A percentile compares a stretch with the other conserved stretches of the same genome.
phyloP scores from a whole-genome alignment of 106 monocot genomes.

The Apostasia ramifera region DNA sequence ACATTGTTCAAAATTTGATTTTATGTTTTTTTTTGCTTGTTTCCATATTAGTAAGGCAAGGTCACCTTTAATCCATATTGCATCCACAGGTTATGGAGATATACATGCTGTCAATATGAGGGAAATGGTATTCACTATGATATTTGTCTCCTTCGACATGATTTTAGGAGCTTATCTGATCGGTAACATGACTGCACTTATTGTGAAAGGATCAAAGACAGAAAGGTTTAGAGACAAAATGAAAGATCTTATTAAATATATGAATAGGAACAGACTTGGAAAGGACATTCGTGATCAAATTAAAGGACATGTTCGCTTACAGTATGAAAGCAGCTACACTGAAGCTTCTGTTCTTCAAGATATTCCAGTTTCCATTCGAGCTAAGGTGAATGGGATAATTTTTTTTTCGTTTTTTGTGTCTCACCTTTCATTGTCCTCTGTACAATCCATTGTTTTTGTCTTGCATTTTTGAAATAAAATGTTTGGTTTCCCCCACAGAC shows the following conservation, averaged over 20 bases:
- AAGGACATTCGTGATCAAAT: conserved; percentile 78
- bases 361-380: conserved; percentile 82
- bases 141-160: conserved; percentile 94
- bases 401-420: no score
- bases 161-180: conserved; percentile 91
- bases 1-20: no score
- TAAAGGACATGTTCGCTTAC: conserved; percentile 81
- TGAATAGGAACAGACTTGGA: conserved; percentile 81
- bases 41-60: no score
- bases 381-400: conserved; percentile 44
- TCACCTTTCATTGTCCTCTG: no score
- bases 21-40: no score
- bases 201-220: conserved; percentile 95
- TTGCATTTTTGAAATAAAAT: no score
- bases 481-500: no score
- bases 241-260: conserved; percentile 79
- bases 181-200: conserved; percentile 93
- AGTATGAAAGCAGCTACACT: conserved; percentile 85
- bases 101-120: conserved; percentile 87
- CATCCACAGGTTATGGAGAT: conserved; percentile 81
- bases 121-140: conserved; percentile 94
- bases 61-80: not conserved
- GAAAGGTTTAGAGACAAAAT: conserved; percentile 92
- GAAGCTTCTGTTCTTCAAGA: conserved; percentile 82
- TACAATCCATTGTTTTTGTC: no score